phyloP scores from a whole-genome alignment of 768 basidiomycete genomes.

The Agaricus sinodeliciosus region DNA sequence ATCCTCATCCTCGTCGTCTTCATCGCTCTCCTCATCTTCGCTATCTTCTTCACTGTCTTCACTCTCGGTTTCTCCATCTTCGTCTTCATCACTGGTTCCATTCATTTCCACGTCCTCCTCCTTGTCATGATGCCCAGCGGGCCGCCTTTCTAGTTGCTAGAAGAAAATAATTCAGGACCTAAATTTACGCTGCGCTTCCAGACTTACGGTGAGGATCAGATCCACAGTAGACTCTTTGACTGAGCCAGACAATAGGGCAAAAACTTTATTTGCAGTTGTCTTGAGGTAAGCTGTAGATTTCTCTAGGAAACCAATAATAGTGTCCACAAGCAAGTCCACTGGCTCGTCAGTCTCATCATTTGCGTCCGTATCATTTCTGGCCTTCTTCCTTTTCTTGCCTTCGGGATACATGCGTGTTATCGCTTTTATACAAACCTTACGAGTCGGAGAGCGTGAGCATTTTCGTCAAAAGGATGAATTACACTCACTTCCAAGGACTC shows the following conservation, averaged over 20 bases:
- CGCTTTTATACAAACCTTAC: slow-evolving; percentile 56
- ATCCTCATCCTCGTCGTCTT: slow-evolving; percentile 32
- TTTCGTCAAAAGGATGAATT: background rate
- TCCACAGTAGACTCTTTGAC: slow-evolving; percentile 69
- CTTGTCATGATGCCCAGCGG: slow-evolving; percentile 39
- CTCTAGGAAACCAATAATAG: slow-evolving; percentile 87
- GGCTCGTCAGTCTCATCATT: slow-evolving; percentile 32
- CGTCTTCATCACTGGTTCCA: slow-evolving; percentile 29
- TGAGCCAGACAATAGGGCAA: slow-evolving; percentile 61
- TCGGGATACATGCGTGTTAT: slow-evolving; percentile 44
- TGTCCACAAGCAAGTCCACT: slow-evolving; percentile 81
- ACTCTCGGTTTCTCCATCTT: slow-evolving; percentile 29
- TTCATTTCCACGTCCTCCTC: slow-evolving; percentile 28
- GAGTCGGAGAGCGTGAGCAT: slow-evolving; percentile 6
- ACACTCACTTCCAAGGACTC: slow-evolving; percentile 56
- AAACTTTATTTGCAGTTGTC: slow-evolving; percentile 72
- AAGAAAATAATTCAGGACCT: background rate
- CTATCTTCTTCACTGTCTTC: slow-evolving; percentile 27
- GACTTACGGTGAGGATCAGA: slow-evolving; percentile 72
- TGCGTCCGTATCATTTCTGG: slow-evolving; percentile 21
- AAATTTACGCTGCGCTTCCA: background rate
- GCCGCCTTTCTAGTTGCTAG: slow-evolving; percentile 81
- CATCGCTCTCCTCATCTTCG: slow-evolving; percentile 25
- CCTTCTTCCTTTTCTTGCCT: slow-evolving; percentile 23
- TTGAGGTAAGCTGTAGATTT: slow-evolving; percentile 76